phyloP scores from a whole-genome alignment of 371 early-diverging fungal genomes.

The Batrachochytrium dendrobatidis region DNA sequence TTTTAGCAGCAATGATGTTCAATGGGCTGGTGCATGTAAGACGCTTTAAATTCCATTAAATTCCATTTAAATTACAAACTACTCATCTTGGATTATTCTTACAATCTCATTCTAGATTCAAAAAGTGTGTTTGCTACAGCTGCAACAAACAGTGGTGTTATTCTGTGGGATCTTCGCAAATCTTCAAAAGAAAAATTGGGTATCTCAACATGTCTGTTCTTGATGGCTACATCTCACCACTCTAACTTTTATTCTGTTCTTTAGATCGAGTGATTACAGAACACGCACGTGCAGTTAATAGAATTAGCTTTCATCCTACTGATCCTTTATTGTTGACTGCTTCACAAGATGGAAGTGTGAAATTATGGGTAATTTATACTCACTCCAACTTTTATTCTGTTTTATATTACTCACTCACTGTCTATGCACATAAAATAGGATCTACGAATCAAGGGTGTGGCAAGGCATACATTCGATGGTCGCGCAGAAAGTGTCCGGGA shows the following conservation, averaged over 20 bases:
- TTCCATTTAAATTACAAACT: not conserved
- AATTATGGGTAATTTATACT: constrained; percentile 60
- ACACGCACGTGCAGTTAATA: constrained; percentile 73
- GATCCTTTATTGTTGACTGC: constrained; percentile 70
- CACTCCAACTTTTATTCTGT: not conserved
- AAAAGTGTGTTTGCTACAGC: constrained; percentile 65
- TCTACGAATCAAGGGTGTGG: constrained; percentile 50
- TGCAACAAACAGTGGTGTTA: constrained; percentile 67
- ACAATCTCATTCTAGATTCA: constrained; percentile 13
- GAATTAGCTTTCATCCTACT: constrained; percentile 66
- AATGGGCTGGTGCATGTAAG: constrained; percentile 68
- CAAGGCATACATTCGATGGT: constrained; percentile 59
- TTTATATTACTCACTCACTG: not conserved
- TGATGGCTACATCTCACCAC: not conserved
- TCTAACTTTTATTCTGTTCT: not conserved
- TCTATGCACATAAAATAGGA: constrained; percentile 44
- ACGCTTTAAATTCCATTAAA: constrained; percentile 4
- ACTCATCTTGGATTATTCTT: constrained; percentile 3
- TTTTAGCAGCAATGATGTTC: constrained; percentile 70
- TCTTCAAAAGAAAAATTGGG: constrained; percentile 40
- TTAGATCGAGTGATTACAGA: constrained; percentile 66
- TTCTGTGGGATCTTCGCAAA: constrained; percentile 62
- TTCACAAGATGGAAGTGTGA: constrained; percentile 72
- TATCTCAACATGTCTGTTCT: constrained; percentile 9
- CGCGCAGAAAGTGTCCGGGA: constrained; percentile 80